Conservation (phyloP, 1,139 yeast genomes). For the Hansenula sp. region DNA sequence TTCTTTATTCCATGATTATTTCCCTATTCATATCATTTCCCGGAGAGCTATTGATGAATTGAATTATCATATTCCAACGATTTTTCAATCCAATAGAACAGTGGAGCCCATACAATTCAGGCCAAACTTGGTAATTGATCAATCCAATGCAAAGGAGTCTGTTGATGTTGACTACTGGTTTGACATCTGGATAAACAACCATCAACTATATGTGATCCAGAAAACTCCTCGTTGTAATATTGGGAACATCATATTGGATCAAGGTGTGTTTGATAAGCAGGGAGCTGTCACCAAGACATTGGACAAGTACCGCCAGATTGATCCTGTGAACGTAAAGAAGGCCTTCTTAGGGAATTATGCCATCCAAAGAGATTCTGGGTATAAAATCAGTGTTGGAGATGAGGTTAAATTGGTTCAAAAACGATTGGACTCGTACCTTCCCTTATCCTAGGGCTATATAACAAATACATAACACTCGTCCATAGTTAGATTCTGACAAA, state of each 20-base stretch:
- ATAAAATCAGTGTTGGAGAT: conserved; percentile 28
- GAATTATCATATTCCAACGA: conserved; percentile 7
- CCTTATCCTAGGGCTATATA: too few relatives aligned
- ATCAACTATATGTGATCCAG: conserved; percentile 6
- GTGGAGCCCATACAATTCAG: neutral
- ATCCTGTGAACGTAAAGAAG: conserved; percentile 28
- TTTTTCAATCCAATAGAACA: too few relatives aligned
- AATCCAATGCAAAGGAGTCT: neutral
- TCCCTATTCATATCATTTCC: conserved; percentile 36
- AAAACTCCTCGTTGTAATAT: conserved; percentile 34
- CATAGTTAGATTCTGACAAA: too few relatives aligned
- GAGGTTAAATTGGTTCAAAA: conserved; percentile 7
- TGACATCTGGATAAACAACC: neutral
- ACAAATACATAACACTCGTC: too few relatives aligned
- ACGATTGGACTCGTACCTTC: neutral
- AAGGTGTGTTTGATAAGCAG: conserved; percentile 30
- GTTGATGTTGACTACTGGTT: neutral
- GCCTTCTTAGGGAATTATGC: conserved; percentile 37
- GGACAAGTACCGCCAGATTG: conserved; percentile 34
- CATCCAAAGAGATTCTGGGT: conserved; percentile 27
- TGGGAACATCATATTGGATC: conserved; percentile 32
- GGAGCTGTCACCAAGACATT: conserved; percentile 31
- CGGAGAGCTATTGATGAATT: conserved; percentile 30
- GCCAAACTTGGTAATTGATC: neutral
- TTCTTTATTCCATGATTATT: conserved; percentile 40